Evolutionary conservation across 1,284 basidiomycete genomes (phyloP).

Genomic region (Sanghuangporus weigelae): DNA sequence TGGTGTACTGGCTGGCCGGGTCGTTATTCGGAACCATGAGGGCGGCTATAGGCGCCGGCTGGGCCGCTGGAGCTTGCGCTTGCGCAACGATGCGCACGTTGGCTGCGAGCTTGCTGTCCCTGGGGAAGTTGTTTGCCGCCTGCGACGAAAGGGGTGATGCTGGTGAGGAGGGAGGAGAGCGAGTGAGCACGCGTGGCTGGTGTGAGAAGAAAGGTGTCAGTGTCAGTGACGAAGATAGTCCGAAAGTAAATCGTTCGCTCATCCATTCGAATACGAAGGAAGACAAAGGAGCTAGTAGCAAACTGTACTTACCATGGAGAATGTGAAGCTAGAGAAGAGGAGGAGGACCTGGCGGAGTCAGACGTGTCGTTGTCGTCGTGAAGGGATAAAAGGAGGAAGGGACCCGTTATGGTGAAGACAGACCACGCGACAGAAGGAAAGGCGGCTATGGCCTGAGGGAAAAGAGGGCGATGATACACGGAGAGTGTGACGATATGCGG

Average conservation of each 20-base stretch:
- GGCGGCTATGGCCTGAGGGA: neutral
- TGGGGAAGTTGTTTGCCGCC: neutral
- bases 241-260: neutral
- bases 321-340: neutral
- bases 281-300: neutral
- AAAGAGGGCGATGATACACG: no score
- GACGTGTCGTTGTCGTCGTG: neutral
- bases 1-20: slow-evolving; percentile 83
- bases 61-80: neutral
- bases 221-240: slow-evolving; percentile 2
- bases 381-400: neutral
- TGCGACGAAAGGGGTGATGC: neutral
- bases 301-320: neutral
- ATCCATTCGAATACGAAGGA: neutral
- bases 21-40: slow-evolving; percentile 57
- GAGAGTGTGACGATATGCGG: neutral
- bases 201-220: neutral
- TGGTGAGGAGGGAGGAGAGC: slow-evolving; percentile 13
- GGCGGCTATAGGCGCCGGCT: neutral
- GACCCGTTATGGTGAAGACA: neutral
- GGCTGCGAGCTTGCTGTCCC: no score
- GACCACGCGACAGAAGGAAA: neutral
- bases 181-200: slow-evolving; percentile 19
- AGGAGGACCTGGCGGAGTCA: neutral
- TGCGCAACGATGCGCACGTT: neutral